These are phyloP conservation scores for Abrus pulchellus DNA, from an alignment of 306 rosid species.

Conservation along the genomic window DNA sequence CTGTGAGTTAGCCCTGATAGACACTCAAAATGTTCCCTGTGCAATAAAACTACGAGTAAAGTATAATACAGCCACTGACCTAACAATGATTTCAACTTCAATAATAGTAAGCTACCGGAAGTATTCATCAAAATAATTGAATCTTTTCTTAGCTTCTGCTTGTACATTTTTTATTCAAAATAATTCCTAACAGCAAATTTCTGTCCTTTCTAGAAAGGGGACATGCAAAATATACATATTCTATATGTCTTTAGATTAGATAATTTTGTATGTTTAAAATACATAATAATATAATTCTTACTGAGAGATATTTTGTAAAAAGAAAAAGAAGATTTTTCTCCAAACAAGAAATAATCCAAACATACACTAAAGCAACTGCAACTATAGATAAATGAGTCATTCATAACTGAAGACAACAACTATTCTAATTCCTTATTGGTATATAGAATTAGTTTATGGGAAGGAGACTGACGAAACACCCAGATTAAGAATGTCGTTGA, in stretches of 20 bases:
- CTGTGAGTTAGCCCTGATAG: background rate
- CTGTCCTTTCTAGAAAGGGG: background rate
- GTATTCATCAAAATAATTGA: background rate
- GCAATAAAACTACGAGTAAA: background rate
- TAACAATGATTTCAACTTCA: slow-evolving; percentile 11
- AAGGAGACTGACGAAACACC: slow-evolving; percentile 87
- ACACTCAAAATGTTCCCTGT: background rate
- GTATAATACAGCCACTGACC: background rate
- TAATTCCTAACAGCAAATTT: background rate
- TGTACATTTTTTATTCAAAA: background rate
- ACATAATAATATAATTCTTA: background rate
- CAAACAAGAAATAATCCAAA: background rate
- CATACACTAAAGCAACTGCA: slow-evolving; percentile 1
- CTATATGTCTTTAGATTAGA: background rate
- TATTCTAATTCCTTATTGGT: slow-evolving; percentile 6
- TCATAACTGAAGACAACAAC: slow-evolving; percentile 31
- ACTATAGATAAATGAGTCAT: slow-evolving; percentile 13
- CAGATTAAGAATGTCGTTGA: slow-evolving; percentile 88
- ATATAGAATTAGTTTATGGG: slow-evolving; percentile 37
- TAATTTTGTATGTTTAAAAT: background rate
- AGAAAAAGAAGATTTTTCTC: background rate
- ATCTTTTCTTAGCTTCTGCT: background rate
- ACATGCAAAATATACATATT: background rate
- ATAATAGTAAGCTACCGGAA: background rate
- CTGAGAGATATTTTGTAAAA: background rate